Conservation (phyloP, 208 protist genomes). For the Crithidia sp. region DNA sequence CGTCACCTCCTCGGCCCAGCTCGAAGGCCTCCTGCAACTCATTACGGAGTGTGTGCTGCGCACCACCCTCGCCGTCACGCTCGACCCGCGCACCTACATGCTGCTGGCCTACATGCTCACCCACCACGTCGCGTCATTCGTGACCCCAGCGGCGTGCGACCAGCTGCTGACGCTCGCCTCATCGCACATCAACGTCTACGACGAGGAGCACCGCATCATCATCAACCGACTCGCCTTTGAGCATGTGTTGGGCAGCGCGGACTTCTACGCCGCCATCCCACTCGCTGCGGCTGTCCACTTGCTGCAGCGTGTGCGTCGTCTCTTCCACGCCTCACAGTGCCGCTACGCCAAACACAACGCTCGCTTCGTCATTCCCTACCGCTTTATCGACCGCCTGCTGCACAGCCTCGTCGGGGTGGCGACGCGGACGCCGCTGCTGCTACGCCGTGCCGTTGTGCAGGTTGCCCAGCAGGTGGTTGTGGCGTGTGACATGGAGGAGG, state of each 20-base stretch:
- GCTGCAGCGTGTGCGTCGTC: conserved; percentile 43
- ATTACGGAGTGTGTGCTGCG: conserved; percentile 49
- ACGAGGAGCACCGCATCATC: conserved; percentile 65
- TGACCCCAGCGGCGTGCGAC: conserved; percentile 59
- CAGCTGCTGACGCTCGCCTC: conserved; percentile 61
- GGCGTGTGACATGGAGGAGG: conserved; percentile 68
- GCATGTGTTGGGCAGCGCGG: conserved; percentile 62
- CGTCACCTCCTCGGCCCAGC: conserved; percentile 43
- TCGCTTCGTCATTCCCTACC: conserved; percentile 53
- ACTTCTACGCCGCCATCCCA: conserved; percentile 59
- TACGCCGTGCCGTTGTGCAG: conserved; percentile 51
- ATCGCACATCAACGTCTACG: conserved; percentile 48
- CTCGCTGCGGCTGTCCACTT: conserved; percentile 51
- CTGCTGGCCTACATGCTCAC: conserved; percentile 66
- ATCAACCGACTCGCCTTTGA: conserved; percentile 87
- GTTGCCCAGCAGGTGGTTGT: conserved; percentile 77
- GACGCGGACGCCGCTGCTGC: conserved; percentile 35
- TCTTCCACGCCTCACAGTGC: conserved; percentile 65
- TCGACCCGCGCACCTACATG: conserved; percentile 70
- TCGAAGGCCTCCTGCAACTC: conserved; percentile 57
- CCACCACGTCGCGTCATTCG: conserved; percentile 48
- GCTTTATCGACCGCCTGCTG: conserved; percentile 77
- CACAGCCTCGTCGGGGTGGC: conserved; percentile 57
- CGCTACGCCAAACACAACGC: conserved; percentile 76
- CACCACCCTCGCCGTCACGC: conserved; percentile 46